Evolutionary conservation across 371 early-diverging fungal genomes (phyloP).

Genomic region (Haplosporangium sp.): DNA sequence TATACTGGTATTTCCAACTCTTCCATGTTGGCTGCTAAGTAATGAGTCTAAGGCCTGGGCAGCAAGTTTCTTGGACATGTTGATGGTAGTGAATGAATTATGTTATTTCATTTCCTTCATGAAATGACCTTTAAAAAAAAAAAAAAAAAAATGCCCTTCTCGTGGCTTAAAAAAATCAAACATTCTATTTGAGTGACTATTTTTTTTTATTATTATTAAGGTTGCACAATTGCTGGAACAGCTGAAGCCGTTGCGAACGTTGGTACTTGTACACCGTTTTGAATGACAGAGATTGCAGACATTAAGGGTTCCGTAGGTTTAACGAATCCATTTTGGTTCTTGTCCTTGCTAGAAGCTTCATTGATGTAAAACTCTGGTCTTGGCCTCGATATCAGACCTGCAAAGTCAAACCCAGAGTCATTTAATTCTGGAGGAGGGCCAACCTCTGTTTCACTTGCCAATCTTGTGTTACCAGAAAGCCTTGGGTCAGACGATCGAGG

Average conservation of each 20-base stretch:
- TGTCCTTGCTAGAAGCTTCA: neutral
- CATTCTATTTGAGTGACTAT: too few species aligned
- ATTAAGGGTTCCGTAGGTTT: neutral
- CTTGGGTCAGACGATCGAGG: neutral
- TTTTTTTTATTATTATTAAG: too few species aligned
- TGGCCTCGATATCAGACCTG: neutral
- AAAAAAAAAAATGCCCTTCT: slow-evolving; percentile 8
- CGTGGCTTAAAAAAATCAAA: neutral
- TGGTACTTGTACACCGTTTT: neutral
- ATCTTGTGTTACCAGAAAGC: neutral
- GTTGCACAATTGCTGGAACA: neutral
- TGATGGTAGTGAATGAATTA: neutral
- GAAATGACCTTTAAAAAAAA: slow-evolving; percentile 1
- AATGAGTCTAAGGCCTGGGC: slow-evolving; percentile 48
- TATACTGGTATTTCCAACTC: neutral
- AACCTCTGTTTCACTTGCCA: neutral
- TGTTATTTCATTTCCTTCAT: too few species aligned
- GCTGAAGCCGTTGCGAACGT: neutral
- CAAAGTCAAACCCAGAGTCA: neutral
- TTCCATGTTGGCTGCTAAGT: slow-evolving; percentile 15
- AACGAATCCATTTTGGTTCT: neutral
- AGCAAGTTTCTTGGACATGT: slow-evolving; percentile 53
- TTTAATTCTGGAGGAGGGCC: neutral
- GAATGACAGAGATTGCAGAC: neutral
- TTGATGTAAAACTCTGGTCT: neutral